phyloP scores from a whole-genome alignment of 257 asterid species.

The Striga asiatica region DNA sequence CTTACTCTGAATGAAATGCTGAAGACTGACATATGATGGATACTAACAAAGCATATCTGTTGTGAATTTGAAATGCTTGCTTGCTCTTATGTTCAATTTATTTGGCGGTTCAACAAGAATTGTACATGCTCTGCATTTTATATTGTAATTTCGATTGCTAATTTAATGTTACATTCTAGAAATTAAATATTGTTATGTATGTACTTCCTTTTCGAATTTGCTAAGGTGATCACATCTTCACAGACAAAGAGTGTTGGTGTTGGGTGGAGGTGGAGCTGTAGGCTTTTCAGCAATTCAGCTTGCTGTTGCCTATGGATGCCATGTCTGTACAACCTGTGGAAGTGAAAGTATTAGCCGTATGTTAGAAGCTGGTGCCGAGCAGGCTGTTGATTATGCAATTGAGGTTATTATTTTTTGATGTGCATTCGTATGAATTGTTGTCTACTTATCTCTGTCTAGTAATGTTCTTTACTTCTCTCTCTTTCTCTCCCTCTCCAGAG shows the following conservation, averaged over 20 bases:
- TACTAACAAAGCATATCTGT: background rate
- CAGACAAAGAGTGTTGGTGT: conserved; percentile 78
- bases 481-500: no score
- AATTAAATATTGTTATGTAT: background rate
- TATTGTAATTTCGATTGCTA: background rate
- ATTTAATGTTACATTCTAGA: background rate
- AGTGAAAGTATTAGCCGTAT: conserved; percentile 59
- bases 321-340: conserved; percentile 83
- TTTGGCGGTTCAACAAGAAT: conserved; percentile 7
- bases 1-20: background rate
- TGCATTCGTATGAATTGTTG: background rate
- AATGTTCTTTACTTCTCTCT: no score
- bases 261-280: conserved; percentile 99
- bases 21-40: conserved; percentile 1
- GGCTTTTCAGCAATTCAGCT: conserved; percentile 97
- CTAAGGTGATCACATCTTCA: conserved; percentile 14
- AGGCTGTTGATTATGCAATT: conserved; percentile 67
- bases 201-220: conserved; percentile 8
- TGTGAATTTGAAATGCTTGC: background rate
- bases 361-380: conserved; percentile 82
- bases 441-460: background rate
- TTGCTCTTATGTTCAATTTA: background rate
- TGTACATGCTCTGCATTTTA: background rate
- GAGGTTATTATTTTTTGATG: conserved; percentile 39
- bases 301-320: conserved; percentile 85